phyloP scores from a whole-genome alignment of 106 monocot genomes.

The Vanilla planifolia region DNA sequence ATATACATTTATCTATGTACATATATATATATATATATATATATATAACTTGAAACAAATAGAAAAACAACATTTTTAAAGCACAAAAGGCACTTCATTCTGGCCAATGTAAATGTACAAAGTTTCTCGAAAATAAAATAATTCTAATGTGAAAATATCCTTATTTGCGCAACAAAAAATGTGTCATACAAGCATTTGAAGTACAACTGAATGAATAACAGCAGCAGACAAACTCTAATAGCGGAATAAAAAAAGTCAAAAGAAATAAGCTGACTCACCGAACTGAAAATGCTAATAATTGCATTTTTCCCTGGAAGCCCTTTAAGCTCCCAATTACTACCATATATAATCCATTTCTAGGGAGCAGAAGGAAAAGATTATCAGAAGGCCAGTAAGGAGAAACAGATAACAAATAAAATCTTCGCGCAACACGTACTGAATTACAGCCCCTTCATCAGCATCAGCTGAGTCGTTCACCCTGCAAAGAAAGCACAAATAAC shows the following conservation, averaged over 20 bases:
- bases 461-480: slow-evolving; percentile 72
- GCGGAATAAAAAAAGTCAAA: neutral
- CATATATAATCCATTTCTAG: slow-evolving; percentile 66
- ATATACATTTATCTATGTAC: too few species aligned
- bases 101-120: too few species aligned
- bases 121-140: too few species aligned
- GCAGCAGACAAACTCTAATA: too few species aligned
- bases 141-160: too few species aligned
- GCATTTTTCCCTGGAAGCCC: slow-evolving; percentile 52
- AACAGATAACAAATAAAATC: neutral
- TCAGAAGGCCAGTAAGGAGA: neutral
- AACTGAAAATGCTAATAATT: slow-evolving; percentile 49
- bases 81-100: too few species aligned
- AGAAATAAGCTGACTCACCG: slow-evolving; percentile 17
- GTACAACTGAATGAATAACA: too few species aligned
- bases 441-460: slow-evolving; percentile 36
- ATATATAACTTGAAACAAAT: too few species aligned
- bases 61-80: too few species aligned
- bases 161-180: too few species aligned
- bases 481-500: slow-evolving; percentile 2
- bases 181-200: too few species aligned
- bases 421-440: slow-evolving; percentile 20
- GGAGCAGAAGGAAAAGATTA: neutral
- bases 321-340: slow-evolving; percentile 53
- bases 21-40: too few species aligned